Conservation (phyloP, 2,329 filamentous ascomycete genomes). For the Fusarium sp. region DNA sequence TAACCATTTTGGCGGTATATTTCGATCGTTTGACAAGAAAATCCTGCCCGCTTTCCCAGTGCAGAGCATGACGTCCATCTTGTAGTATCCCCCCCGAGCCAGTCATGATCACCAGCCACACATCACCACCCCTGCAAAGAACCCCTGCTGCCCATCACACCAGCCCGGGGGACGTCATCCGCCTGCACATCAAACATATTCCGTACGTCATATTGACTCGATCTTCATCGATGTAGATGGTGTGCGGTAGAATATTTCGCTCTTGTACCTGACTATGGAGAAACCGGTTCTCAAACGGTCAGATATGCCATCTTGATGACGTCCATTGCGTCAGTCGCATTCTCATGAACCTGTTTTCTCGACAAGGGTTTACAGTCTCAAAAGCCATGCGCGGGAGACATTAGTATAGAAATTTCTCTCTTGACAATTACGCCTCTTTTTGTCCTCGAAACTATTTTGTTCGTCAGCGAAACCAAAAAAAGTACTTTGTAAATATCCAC, state of each 20-base stretch:
- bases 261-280: slow-evolving; percentile 17
- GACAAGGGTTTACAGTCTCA: slow-evolving; percentile 30
- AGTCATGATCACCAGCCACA: slow-evolving; percentile 35
- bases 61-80: slow-evolving; percentile 38
- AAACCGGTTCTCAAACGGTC: slow-evolving; percentile 41
- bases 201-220: slow-evolving; percentile 36
- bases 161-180: slow-evolving; percentile 26
- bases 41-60: background rate
- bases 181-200: slow-evolving; percentile 4
- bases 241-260: background rate
- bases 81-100: slow-evolving; percentile 21
- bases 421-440: slow-evolving; percentile 7
- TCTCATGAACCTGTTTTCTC: slow-evolving; percentile 36
- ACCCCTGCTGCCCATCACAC: background rate
- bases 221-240: slow-evolving; percentile 2
- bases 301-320: slow-evolving; percentile 30
- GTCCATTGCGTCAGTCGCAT: slow-evolving; percentile 44
- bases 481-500: slow-evolving; percentile 4
- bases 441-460: slow-evolving; percentile 5
- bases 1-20: slow-evolving; percentile 53
- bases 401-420: slow-evolving; percentile 18
- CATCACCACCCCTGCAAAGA: slow-evolving; percentile 22
- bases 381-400: slow-evolving; percentile 26
- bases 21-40: slow-evolving; percentile 19
- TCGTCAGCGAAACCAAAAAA: background rate